Evolutionary conservation across 805 yeast species (phyloP), one percentile per base, ranked within the genome.

Genomic region (Zygoascus biomembranicola): DNA sequence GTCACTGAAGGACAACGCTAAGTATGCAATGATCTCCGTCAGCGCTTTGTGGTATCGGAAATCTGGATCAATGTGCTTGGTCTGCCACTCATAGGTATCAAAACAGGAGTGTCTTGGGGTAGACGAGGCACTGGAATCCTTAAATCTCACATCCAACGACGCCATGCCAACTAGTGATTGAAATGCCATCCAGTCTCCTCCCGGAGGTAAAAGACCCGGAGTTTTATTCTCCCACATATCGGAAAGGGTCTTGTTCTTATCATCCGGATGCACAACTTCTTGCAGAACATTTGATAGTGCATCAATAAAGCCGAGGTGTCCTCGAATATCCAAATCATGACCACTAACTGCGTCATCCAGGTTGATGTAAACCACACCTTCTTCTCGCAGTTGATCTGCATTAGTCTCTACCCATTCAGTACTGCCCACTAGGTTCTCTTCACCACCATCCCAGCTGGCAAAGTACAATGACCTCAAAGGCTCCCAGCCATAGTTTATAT

Each of bases 391-490:
- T 42, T 74, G 76, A 23, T 77, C 76, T n/a, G 71, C 66, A 53
- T 77, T 76, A 39, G 74, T 70, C 59, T 85, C 87, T 6, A 84
- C 74, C 77, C 90, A 82, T 62, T 85, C 92, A 0, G 90, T 76
- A n/a, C 87, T 76, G 0, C 98, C 98, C 0, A 94, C 96, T 59
- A 76, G 71, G 64, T 90, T 90, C 62, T 85, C 89, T 56, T 83
- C 81, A 0, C 85, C 72, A 0, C 87, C 97, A 61, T 90, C 95
- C 72, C 86, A 89, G 0, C 96, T 87, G 0, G 81, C 80, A 69
- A 90, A 90, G 63, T 84, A 84, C 13, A 90, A 82, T 2, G 90
- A 76, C 66, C 98, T 77, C 42, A 89, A 67, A 0, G 98, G 97
- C 47, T 74, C 72, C 97, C 97, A 90, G 55, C 82, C 80, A 60